Conservation (phyloP, 106 monocot species). For the Dendrobium officinale region DNA sequence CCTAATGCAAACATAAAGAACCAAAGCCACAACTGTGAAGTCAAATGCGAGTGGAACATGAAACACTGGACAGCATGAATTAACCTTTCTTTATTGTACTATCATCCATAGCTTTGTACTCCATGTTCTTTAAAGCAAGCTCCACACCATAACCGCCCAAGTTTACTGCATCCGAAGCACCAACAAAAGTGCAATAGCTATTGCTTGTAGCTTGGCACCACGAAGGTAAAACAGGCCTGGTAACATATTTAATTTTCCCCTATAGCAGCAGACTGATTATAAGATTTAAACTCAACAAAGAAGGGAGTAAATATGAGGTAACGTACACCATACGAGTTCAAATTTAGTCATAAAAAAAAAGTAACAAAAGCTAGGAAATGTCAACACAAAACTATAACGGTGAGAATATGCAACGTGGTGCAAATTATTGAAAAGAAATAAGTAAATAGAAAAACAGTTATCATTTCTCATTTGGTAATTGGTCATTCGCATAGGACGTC, state of each 20-base stretch:
- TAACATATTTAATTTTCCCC: conserved; percentile 72
- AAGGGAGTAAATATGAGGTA: not conserved
- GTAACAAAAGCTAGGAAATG: not conserved
- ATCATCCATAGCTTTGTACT: conserved; percentile 98
- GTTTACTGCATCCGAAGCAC: conserved; percentile 61
- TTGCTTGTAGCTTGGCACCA: conserved; percentile 46
- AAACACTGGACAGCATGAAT: not conserved
- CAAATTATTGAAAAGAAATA: too few relatives aligned
- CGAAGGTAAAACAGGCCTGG: conserved; percentile 65
- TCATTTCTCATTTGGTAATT: not conserved
- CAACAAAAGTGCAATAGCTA: conserved; percentile 64
- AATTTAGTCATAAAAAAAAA: not conserved
- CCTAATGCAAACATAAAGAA: not conserved
- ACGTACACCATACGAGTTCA: not conserved
- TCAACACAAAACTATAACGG: not conserved
- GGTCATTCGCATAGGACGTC: not conserved
- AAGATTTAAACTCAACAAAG: not conserved
- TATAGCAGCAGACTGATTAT: conserved; percentile 4
- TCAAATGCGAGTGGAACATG: not conserved
- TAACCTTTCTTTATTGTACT: conserved; percentile 79
- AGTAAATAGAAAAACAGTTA: not conserved
- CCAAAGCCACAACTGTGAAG: not conserved
- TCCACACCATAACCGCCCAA: conserved; percentile 95
- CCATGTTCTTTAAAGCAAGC: conserved; percentile 98
- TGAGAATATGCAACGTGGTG: too few relatives aligned